Evolutionary conservation across 495 filamentous ascomycete genomes (phyloP).

Genomic region (Cercophora samala): DNA sequence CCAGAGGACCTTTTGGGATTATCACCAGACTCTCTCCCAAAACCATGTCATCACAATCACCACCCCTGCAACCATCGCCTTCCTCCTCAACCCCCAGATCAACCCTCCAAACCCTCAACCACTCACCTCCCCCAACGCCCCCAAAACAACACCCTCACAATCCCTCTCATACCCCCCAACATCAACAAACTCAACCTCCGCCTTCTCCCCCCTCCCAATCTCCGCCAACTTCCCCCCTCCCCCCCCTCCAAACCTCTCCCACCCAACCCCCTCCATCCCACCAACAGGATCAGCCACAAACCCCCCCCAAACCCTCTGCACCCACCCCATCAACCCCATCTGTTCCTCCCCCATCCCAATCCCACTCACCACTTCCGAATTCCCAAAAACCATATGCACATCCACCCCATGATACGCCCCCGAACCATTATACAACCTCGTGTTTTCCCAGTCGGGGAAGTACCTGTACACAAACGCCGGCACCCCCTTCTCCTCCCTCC

Average conservation of each 20-base stretch:
- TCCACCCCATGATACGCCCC: conserved; percentile 53
- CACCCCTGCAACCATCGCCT: no score
- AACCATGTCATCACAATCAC: no score
- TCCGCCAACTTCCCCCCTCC: not conserved
- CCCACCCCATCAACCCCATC: conserved; percentile 27
- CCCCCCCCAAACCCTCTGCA: conserved; percentile 43
- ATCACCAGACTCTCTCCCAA: no score
- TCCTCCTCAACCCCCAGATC: no score
- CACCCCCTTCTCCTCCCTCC: conserved; percentile 20
- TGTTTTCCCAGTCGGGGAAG: conserved; percentile 44
- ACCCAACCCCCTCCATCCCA: conserved; percentile 14
- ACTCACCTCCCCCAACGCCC: not conserved
- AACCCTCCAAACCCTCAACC: not conserved
- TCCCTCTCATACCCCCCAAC: not conserved
- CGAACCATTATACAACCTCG: conserved; percentile 33
- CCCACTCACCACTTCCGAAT: conserved; percentile 39
- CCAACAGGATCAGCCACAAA: conserved; percentile 33
- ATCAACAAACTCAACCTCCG: not conserved
- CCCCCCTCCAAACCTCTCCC: conserved; percentile 1
- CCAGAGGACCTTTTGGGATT: no score
- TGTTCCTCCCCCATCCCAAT: conserved; percentile 30
- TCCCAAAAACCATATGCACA: conserved; percentile 48
- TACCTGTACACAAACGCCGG: conserved; percentile 36
- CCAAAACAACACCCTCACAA: not conserved
- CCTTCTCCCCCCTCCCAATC: not conserved